These are phyloP conservation scores for Endothia cerciana DNA, from an alignment of 2,329 filamentous ascomycete genomes.

Conservation along the genomic window DNA sequence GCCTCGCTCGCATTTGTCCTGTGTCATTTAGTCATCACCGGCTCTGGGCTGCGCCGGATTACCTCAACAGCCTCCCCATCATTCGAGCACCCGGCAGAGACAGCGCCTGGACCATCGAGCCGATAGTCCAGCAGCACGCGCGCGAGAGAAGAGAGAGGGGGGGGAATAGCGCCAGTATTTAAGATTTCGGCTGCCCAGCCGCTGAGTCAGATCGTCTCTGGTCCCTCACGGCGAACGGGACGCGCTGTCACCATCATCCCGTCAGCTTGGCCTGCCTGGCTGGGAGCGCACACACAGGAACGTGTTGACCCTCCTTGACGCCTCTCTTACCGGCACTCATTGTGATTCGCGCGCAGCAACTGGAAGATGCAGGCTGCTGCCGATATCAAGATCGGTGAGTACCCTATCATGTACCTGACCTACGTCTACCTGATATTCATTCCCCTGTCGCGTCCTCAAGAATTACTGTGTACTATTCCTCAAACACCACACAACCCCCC, in stretches of 20 bases:
- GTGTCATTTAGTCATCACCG: constrained; percentile 24
- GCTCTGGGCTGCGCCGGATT: constrained; percentile 8
- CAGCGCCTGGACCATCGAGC: background rate
- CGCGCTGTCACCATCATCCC: background rate
- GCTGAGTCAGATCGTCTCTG: constrained; percentile 28
- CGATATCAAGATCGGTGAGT: constrained; percentile 28
- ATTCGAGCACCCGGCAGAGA: background rate
- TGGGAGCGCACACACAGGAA: background rate
- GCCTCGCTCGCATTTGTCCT: constrained; percentile 3
- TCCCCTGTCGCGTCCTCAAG: too few species aligned
- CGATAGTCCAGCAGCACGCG: background rate
- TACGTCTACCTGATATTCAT: background rate
- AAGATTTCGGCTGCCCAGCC: constrained; percentile 10
- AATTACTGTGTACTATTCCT: too few species aligned
- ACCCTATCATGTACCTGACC: constrained; percentile 10
- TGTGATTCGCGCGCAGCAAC: constrained; percentile 13
- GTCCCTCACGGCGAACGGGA: constrained; percentile 12
- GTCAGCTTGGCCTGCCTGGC: background rate
- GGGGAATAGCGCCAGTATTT: background rate
- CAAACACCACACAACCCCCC: too few species aligned
- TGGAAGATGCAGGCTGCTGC: constrained; percentile 30
- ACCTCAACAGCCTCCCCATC: background rate
- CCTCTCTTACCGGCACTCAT: background rate
- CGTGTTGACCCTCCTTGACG: constrained; percentile 4
- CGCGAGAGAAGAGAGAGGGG: background rate